phyloP scores from a whole-genome alignment of 2,329 filamentous ascomycete species.

The Nectriaceae sp. region DNA sequence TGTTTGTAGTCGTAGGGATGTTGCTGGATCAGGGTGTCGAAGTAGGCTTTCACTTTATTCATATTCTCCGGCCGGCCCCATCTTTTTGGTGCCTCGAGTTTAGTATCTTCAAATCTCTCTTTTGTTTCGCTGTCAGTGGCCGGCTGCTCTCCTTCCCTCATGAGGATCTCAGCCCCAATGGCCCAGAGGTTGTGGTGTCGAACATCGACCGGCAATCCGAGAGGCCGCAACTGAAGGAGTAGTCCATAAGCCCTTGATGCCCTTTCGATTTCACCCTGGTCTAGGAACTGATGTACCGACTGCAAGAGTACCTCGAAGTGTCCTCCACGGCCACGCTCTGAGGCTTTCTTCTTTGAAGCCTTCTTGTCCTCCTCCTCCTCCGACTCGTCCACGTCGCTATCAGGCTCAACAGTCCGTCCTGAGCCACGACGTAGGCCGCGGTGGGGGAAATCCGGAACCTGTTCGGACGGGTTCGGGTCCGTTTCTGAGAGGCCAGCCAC shows the following conservation, averaged over 20 bases:
- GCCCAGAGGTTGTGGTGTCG: slow-evolving; percentile 74
- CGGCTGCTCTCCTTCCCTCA: slow-evolving; percentile 55
- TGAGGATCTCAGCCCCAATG: slow-evolving; percentile 80
- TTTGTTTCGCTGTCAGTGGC: slow-evolving; percentile 6
- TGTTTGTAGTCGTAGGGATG: slow-evolving; percentile 68
- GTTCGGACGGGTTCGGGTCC: slow-evolving; percentile 44
- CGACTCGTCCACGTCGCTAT: slow-evolving; percentile 73
- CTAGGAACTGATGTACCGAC: slow-evolving; percentile 72
- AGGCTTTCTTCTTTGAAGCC: slow-evolving; percentile 15
- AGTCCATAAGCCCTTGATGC: slow-evolving; percentile 77
- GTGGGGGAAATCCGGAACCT: slow-evolving; percentile 53
- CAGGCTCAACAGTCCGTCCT: slow-evolving; percentile 13
- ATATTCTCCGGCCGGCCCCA: slow-evolving; percentile 52
- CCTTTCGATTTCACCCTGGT: slow-evolving; percentile 68
- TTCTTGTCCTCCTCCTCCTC: slow-evolving; percentile 49
- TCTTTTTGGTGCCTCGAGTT: slow-evolving; percentile 9
- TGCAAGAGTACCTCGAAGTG: slow-evolving; percentile 70
- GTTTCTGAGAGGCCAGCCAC: slow-evolving; percentile 53
- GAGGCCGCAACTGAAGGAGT: slow-evolving; percentile 58
- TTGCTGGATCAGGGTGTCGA: slow-evolving; percentile 76
- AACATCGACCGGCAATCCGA: slow-evolving; percentile 60
- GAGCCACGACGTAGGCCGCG: slow-evolving; percentile 27
- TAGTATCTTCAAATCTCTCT: neutral
- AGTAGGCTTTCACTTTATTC: slow-evolving; percentile 58
- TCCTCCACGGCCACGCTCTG: slow-evolving; percentile 22